A percentile compares a stretch with the other conserved stretches of the same genome.
phyloP scores from a whole-genome alignment of 352 stramenopile species.

The Pythium apleroticum region DNA sequence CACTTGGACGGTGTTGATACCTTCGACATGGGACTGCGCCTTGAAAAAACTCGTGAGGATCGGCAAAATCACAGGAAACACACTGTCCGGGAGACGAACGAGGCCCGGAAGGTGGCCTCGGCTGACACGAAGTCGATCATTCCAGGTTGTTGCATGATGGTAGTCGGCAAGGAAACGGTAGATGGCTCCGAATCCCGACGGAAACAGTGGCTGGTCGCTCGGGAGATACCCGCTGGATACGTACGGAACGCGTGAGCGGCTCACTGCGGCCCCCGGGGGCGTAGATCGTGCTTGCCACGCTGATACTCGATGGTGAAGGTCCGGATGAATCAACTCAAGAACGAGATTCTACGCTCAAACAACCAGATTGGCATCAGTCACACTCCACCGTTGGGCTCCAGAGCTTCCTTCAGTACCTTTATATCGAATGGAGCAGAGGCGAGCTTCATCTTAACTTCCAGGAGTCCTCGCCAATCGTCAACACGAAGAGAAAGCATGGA shows the following conservation, averaged over 20 bases:
- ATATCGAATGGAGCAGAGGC: conserved; percentile 41
- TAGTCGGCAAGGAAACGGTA: conserved; percentile 53
- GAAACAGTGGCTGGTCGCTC: conserved; percentile 33
- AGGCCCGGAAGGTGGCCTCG: conserved; percentile 40
- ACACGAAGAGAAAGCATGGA: background rate
- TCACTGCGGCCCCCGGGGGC: background rate
- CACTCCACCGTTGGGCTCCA: background rate
- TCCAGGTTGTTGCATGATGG: conserved; percentile 39
- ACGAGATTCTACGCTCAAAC: conserved; percentile 10
- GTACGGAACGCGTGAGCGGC: background rate
- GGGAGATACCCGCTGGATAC: background rate
- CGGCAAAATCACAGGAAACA: conserved; percentile 51
- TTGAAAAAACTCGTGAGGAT: conserved; percentile 61
- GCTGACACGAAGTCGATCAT: conserved; percentile 37
- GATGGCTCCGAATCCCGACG: conserved; percentile 39
- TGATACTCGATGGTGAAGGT: conserved; percentile 20
- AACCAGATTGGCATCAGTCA: background rate
- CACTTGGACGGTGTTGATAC: conserved; percentile 42
- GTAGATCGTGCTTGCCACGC: conserved; percentile 13
- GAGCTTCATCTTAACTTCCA: conserved; percentile 2
- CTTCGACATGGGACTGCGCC: conserved; percentile 36
- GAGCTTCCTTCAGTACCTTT: conserved; percentile 32
- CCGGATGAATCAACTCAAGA: conserved; percentile 22
- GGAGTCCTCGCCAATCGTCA: background rate
- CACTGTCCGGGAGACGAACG: conserved; percentile 36